Evolutionary conservation across 176 grass and related monocot genomes (phyloP).

Genomic region (Eremochloa ophiuroides): DNA sequence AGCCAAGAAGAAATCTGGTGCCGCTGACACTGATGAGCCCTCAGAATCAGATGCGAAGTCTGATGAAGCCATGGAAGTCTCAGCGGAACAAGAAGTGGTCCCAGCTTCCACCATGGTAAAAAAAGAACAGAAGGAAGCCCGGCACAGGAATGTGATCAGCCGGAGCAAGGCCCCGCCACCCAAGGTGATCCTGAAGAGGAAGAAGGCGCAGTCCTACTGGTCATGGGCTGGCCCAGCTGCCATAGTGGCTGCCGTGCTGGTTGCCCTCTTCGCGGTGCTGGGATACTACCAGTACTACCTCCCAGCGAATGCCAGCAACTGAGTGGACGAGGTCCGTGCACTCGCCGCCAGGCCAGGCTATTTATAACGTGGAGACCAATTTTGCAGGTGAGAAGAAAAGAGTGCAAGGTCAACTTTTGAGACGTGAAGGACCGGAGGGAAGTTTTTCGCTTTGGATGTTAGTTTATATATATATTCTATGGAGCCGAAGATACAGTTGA

Average conservation of each 20-base stretch:
- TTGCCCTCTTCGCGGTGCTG: slow-evolving; percentile 40
- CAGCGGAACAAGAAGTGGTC: slow-evolving; percentile 19
- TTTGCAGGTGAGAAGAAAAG: slow-evolving; percentile 40
- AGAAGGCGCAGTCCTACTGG: slow-evolving; percentile 54
- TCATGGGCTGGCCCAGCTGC: slow-evolving; percentile 47
- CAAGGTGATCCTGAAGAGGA: slow-evolving; percentile 69
- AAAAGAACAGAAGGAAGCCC: slow-evolving; percentile 53
- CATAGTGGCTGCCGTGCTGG: slow-evolving; percentile 12
- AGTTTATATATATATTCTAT: slow-evolving; percentile 31
- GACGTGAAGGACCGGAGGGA: not conserved
- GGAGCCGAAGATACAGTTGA: slow-evolving; percentile 29
- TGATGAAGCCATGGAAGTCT: slow-evolving; percentile 56
- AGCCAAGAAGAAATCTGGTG: slow-evolving; percentile 61
- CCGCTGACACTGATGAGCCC: slow-evolving; percentile 36
- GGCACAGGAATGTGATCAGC: slow-evolving; percentile 29
- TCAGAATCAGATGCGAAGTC: slow-evolving; percentile 54
- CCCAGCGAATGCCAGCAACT: slow-evolving; percentile 40
- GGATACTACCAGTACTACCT: slow-evolving; percentile 70
- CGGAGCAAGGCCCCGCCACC: slow-evolving; percentile 43
- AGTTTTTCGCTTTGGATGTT: slow-evolving; percentile 9
- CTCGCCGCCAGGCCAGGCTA: not conserved
- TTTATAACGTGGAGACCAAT: slow-evolving; percentile 30
- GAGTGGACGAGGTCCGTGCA: not conserved
- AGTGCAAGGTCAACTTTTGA: slow-evolving; percentile 22
- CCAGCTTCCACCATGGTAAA: slow-evolving; percentile 33